A percentile compares a stretch with the other conserved stretches of the same genome.
phyloP scores from a whole-genome alignment of 352 stramenopile species.

The Globisporangium viniferum region DNA sequence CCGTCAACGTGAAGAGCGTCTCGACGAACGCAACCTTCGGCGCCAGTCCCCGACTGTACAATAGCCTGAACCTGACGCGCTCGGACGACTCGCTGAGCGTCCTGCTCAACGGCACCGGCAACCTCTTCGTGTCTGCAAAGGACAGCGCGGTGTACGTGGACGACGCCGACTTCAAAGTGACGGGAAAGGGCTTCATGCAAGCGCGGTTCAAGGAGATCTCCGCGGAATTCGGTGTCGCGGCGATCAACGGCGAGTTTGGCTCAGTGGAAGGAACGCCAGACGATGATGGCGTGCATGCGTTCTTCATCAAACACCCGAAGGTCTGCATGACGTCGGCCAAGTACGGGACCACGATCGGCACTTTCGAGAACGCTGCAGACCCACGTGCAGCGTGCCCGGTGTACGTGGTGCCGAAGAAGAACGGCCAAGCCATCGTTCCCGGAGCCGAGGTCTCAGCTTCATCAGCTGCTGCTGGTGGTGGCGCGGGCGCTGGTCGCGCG shows the following conservation, averaged over 20 bases:
- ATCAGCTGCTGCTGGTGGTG: background rate
- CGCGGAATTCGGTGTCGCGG: too few relatives aligned
- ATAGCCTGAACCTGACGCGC: background rate
- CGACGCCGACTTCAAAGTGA: background rate
- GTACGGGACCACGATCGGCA: background rate
- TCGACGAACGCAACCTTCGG: too few relatives aligned
- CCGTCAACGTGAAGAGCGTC: background rate
- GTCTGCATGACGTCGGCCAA: background rate
- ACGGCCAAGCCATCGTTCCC: background rate
- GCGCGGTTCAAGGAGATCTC: background rate
- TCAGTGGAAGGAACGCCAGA: background rate
- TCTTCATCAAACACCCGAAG: background rate
- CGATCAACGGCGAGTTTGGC: too few relatives aligned
- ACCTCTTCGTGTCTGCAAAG: background rate
- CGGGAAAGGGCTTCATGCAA: background rate
- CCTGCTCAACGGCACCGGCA: constrained; percentile 1
- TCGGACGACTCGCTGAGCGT: background rate
- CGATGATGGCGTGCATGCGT: background rate
- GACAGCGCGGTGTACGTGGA: background rate
- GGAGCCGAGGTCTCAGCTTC: background rate
- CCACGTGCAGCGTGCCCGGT: background rate
- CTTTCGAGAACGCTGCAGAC: background rate
- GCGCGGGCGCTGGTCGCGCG: background rate
- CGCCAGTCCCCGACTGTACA: background rate
- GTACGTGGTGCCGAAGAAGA: background rate